Base-by-base conservation (phyloP, 768 basidiomycete genomes). In the Kondoa malvinella region DNA sequence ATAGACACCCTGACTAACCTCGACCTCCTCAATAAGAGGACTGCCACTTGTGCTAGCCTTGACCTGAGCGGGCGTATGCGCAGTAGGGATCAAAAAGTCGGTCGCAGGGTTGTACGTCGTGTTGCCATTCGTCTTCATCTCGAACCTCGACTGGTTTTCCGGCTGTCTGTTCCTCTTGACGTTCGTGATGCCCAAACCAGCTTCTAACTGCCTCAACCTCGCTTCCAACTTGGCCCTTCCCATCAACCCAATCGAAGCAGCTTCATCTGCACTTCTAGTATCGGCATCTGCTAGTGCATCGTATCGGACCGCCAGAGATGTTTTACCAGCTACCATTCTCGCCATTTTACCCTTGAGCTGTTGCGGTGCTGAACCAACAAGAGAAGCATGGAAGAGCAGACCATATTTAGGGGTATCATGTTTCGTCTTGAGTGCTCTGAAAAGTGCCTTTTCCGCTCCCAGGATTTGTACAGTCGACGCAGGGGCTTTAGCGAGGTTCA, bases 301-400 rank as follows among this genome's bases (percentile, higher is more conserved):
- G 40, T 97, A 90, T 77, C 95, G 94, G 74, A 95, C 90, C 2
- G 94, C 94, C 16, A 99, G 84, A 0, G 95, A 89, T 2, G 94
- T 86, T 81, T 99, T 99, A 61, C 95, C 97, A 62, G 95, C 92
- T 32, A 97, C 91, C 95, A 99, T 99, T 75, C 95, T 89, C 26
- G 95, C 95, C 95, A 97, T 97, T 86, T 96, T 99, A 74, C 94
- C 94, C 82, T 97, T 99, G 72, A 96, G 83, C 79, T 96, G 96
- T 68, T 90, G 90, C 56, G 94, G 90, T 60, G 94, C 92, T 81
- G 95, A 92, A 34, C 94, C 94, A 72, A 97, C 88, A 66, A 99
- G 82, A 0, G 92, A 95, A 50, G 94, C 91, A 80, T 97, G 95
- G 79, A 96, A 99, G 73, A 99, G 97, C n/a, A 97, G 81, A 70